phyloP scores from a whole-genome alignment of 805 yeast species.

The Saturnispora bothae region DNA sequence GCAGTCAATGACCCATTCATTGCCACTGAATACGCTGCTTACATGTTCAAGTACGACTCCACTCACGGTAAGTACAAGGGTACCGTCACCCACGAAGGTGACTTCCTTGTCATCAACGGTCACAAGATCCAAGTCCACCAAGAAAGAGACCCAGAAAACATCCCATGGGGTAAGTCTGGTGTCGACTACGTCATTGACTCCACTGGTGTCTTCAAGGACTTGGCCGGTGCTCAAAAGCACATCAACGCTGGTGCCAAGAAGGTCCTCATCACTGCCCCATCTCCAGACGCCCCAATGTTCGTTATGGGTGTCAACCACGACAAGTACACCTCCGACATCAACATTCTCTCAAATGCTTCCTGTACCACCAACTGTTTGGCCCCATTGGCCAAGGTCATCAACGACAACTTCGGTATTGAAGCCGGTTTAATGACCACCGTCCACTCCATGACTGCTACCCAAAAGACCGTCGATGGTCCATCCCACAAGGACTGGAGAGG shows the following conservation, averaged over 20 bases:
- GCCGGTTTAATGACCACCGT: slow-evolving; percentile 95
- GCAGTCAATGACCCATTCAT: slow-evolving; percentile 92
- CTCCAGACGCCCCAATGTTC: slow-evolving; percentile 90
- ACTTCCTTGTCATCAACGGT: slow-evolving; percentile 58
- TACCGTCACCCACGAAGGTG: slow-evolving; percentile 49
- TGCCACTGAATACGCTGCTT: slow-evolving; percentile 82
- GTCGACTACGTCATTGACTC: slow-evolving; percentile 87
- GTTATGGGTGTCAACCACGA: slow-evolving; percentile 85
- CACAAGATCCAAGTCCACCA: slow-evolving; percentile 55
- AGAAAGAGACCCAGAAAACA: slow-evolving; percentile 75
- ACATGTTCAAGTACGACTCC: slow-evolving; percentile 92
- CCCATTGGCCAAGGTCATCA: slow-evolving; percentile 82
- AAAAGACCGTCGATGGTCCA: slow-evolving; percentile 94
- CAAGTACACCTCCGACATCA: slow-evolving; percentile 63
- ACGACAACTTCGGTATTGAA: slow-evolving; percentile 78
- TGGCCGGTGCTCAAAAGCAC: slow-evolving; percentile 76
- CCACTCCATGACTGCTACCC: slow-evolving; percentile 93
- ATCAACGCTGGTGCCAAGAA: slow-evolving; percentile 88
- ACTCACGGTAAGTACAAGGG: slow-evolving; percentile 85
- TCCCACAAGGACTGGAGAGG: slow-evolving; percentile 98
- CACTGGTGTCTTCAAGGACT: slow-evolving; percentile 86
- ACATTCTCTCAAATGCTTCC: slow-evolving; percentile 83
- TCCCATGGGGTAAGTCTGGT: slow-evolving; percentile 80
- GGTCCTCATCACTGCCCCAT: slow-evolving; percentile 91
- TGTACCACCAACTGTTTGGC: slow-evolving; percentile 96